Base-by-base conservation (phyloP, 768 basidiomycete genomes). In the Exidia glandulosa region DNA sequence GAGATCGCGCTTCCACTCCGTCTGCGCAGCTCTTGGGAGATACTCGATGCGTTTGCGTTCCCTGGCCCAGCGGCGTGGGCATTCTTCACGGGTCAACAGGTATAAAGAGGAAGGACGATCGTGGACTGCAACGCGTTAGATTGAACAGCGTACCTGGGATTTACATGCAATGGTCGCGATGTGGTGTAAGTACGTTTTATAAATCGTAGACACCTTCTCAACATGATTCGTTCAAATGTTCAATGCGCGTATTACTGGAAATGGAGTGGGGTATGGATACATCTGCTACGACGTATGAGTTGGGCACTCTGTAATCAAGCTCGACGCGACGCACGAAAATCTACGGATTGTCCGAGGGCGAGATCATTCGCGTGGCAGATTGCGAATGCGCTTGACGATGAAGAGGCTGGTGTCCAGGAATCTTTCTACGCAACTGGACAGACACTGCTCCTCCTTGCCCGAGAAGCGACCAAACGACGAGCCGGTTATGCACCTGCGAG, bases 371-470 rank as follows among this genome's bases (percentile, higher is more conserved):
- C n/a, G n/a, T n/a, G n/a, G n/a, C n/a, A n/a, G n/a, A n/a, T 45
- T 23, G 19, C 41, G 41, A 45, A 86, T 74, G 66, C 81, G 79
- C 63, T 83, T 82, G 60, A 96, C 85, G 77, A 97, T 80, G 74
- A 82, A 89, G 45, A 92, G 72, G 68, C 84, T 88, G 36, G 85
- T 82, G 75, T 97, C 94, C 66, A 97, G 75, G 76, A 96, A 97
- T 60, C 94, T 79, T 60, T 90, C 90, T 56, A 95, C 92, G 68
- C 94, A 96, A 73, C 94, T 94, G 58, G 79, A 75, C 56, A 97
- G 79, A 70, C 94, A 97, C 59, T 76, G 77, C 66, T 87, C 84
- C 74, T 97, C 94, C 41, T 81, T 74, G 56, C 86, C 77, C 25
- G 89, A 87, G 72, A 95, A 93, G 31, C 83, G 76, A 13, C 82